Percentiles rank a stretch among this genome's conserved stretches.
Evolutionary conservation across 768 basidiomycete genomes (phyloP).

Genomic region (Podaxis mareebaensis): DNA sequence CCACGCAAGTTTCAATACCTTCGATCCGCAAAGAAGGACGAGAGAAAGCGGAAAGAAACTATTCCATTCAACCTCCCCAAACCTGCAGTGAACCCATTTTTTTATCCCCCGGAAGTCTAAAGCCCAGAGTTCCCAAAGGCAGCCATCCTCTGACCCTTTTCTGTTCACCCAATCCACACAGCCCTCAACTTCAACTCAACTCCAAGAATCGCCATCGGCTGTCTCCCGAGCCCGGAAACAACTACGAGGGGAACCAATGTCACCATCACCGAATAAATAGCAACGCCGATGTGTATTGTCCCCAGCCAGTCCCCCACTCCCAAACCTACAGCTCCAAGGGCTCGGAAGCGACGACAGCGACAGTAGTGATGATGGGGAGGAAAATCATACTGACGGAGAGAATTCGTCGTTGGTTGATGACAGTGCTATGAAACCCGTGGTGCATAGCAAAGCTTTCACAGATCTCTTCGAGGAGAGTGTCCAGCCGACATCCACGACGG

Average conservation of each 20-base stretch:
- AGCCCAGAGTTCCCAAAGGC: slow-evolving; percentile 24
- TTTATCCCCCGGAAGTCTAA: slow-evolving; percentile 39
- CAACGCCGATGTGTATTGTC: slow-evolving; percentile 63
- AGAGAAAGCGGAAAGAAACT: slow-evolving; percentile 39
- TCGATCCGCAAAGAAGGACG: slow-evolving; percentile 70
- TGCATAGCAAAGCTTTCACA: slow-evolving; percentile 62
- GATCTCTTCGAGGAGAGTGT: slow-evolving; percentile 58
- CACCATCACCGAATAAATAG: slow-evolving; percentile 80
- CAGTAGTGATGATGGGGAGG: slow-evolving; percentile 38
- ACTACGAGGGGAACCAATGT: slow-evolving; percentile 81
- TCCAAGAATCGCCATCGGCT: slow-evolving; percentile 37
- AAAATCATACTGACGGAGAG: slow-evolving; percentile 29
- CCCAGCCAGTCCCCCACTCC: slow-evolving; percentile 40
- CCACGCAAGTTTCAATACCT: slow-evolving; percentile 66
- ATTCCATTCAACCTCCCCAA: slow-evolving; percentile 17
- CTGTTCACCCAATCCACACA: slow-evolving; percentile 29
- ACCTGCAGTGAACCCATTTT: slow-evolving; percentile 41
- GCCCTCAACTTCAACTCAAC: slow-evolving; percentile 20
- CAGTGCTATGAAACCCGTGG: slow-evolving; percentile 67
- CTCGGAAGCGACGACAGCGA: slow-evolving; percentile 22
- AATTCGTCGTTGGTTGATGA: slow-evolving; percentile 62
- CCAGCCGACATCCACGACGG: slow-evolving; percentile 5
- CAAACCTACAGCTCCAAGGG: slow-evolving; percentile 29
- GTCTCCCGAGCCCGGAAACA: slow-evolving; percentile 73
- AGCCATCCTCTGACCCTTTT: slow-evolving; percentile 40